phyloP scores from a whole-genome alignment of 2,329 filamentous ascomycete genomes.

The Scolecobasidium constrictum region DNA sequence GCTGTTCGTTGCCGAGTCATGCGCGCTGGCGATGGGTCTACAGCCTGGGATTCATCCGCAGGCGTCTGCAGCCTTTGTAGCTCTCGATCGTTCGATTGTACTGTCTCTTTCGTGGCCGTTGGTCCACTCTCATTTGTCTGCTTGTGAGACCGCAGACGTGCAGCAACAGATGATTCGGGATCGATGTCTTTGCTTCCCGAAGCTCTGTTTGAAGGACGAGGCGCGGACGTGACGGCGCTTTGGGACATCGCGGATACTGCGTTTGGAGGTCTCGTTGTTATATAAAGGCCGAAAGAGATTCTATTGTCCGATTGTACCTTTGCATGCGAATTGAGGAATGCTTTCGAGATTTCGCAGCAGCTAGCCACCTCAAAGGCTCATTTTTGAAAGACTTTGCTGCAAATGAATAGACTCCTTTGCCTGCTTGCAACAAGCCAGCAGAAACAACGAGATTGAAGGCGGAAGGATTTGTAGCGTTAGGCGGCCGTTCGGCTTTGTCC shows the following conservation, averaged over 20 bases:
- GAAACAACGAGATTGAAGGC: neutral
- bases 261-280: too few relatives aligned
- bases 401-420: too few relatives aligned
- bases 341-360: too few relatives aligned
- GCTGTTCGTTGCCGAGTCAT: constrained; percentile 9
- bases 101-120: too few relatives aligned
- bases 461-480: neutral
- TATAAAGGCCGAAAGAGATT: too few relatives aligned
- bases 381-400: too few relatives aligned
- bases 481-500: neutral
- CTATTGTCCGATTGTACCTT: too few relatives aligned
- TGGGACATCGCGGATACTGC: constrained; percentile 4
- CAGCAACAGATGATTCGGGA: neutral
- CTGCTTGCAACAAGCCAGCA: neutral
- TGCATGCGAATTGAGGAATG: too few relatives aligned
- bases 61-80: neutral
- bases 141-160: constrained; percentile 1
- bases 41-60: constrained; percentile 2
- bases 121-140: too few relatives aligned
- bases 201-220: neutral
- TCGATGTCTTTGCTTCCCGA: constrained; percentile 6
- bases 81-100: neutral
- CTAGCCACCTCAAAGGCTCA: too few relatives aligned
- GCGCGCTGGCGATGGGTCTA: constrained; percentile 2
- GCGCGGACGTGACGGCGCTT: neutral